Conservation (phyloP, 768 basidiomycete genomes). For the Rhodosporidiobolus sp. region DNA sequence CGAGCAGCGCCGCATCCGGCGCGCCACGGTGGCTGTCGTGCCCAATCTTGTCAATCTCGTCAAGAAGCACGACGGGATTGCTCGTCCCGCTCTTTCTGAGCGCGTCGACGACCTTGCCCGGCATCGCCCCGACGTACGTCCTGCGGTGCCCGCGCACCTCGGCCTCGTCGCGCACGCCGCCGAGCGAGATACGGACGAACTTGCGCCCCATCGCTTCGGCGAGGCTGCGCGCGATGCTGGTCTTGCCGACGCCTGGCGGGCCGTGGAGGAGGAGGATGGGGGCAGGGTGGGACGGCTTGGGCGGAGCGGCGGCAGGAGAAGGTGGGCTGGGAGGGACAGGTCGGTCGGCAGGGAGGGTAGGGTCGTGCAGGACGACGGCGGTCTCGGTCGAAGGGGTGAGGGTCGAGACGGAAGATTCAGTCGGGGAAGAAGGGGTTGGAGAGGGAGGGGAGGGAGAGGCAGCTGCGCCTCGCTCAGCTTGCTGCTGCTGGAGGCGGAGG, state of each 20-base stretch:
- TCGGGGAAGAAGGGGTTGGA: constrained; percentile 26
- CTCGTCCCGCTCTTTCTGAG: constrained; percentile 74
- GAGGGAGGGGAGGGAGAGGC: constrained; percentile 1
- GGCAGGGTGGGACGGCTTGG: constrained; percentile 13
- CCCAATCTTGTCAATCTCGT: constrained; percentile 84
- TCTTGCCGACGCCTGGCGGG: constrained; percentile 88
- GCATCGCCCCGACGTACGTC: constrained; percentile 64
- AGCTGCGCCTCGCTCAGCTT: constrained; percentile 50
- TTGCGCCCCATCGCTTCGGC: constrained; percentile 77
- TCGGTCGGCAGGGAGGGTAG: not conserved
- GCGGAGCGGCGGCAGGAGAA: not conserved
- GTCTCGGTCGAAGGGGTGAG: constrained; percentile 8
- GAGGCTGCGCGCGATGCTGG: constrained; percentile 82
- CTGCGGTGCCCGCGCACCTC: constrained; percentile 73
- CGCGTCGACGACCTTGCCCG: constrained; percentile 70
- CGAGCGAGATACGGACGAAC: constrained; percentile 87
- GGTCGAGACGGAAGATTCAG: constrained; percentile 1
- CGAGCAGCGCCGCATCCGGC: constrained; percentile 81
- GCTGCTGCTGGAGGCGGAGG: constrained; percentile 57
- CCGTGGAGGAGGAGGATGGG: constrained; percentile 53
- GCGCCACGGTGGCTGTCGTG: constrained; percentile 70
- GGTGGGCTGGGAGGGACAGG: not conserved
- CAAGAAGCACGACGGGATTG: constrained; percentile 78
- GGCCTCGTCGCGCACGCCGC: constrained; percentile 89
- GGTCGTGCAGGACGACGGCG: constrained; percentile 19